Percentiles rank a stretch among this genome's conserved stretches.
Conservation (phyloP, 148 eudicot species). For the Cornus controversa region DNA sequence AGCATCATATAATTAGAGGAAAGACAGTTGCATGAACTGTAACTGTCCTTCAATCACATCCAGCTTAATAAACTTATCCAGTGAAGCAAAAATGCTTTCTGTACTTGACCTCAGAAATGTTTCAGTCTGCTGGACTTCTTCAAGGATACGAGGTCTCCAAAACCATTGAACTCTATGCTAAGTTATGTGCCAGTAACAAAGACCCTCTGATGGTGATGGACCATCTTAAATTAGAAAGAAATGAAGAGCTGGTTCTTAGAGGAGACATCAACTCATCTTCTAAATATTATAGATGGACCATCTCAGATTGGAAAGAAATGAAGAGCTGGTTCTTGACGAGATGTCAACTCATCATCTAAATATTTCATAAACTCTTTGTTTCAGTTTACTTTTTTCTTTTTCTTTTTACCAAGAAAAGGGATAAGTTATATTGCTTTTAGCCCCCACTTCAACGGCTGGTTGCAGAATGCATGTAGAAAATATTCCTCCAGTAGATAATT, state of each 20-base stretch:
- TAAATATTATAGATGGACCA: neutral
- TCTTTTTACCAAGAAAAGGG: neutral
- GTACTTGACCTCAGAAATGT: neutral
- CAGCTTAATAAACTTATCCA: neutral
- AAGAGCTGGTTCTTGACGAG: neutral
- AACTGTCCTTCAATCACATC: neutral
- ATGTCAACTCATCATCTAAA: neutral
- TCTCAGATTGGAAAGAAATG: neutral
- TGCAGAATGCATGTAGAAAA: neutral
- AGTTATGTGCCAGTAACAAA: neutral
- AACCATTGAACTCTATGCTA: neutral
- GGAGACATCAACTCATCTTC: neutral
- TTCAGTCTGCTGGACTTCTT: neutral
- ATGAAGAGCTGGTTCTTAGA: neutral
- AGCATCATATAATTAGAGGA: neutral
- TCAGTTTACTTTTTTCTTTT: neutral
- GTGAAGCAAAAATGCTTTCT: neutral
- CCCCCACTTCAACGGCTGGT: neutral
- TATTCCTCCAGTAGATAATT: neutral
- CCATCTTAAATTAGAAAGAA: neutral
- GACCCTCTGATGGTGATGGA: slow-evolving; percentile 2
- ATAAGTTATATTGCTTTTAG: too few species aligned
- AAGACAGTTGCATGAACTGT: neutral
- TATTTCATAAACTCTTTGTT: neutral
- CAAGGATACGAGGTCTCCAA: neutral